These are phyloP conservation scores for Sanghuangporus baumii DNA, from an alignment of 1,284 basidiomycete genomes.

Conservation along the genomic window DNA sequence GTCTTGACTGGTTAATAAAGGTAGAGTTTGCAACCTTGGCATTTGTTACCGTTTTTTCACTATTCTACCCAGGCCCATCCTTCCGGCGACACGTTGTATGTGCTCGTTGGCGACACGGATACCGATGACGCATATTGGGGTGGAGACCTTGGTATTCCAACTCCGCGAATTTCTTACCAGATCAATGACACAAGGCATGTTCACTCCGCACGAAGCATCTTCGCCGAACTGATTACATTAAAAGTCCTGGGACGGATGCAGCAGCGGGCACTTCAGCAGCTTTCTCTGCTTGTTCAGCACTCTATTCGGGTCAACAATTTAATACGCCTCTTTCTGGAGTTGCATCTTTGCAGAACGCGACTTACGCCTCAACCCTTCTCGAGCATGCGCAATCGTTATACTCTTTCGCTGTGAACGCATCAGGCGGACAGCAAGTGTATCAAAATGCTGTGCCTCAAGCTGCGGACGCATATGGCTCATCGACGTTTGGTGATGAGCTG, in stretches of 20 bases:
- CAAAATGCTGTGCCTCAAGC: conserved; percentile 62
- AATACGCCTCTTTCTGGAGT: conserved; percentile 48
- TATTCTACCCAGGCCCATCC: conserved; percentile 66
- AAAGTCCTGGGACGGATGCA: conserved; percentile 81
- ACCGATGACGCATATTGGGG: conserved; percentile 85
- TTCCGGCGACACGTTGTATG: conserved; percentile 64
- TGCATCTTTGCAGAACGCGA: conserved; percentile 65
- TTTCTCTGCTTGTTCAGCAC: conserved; percentile 78
- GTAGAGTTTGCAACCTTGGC: conserved; percentile 31
- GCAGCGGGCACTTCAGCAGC: conserved; percentile 80
- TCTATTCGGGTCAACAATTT: conserved; percentile 62
- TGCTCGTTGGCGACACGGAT: conserved; percentile 66
- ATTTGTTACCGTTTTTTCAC: background rate
- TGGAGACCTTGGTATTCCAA: conserved; percentile 76
- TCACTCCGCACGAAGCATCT: background rate
- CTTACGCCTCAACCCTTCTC: conserved; percentile 67
- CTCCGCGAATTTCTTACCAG: conserved; percentile 67
- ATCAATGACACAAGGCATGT: conserved; percentile 57
- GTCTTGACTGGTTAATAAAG: conserved; percentile 88
- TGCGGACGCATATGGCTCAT: conserved; percentile 67
- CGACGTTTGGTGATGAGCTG: conserved; percentile 65
- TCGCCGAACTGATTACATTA: background rate
- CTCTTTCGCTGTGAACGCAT: conserved; percentile 60
- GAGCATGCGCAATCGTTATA: conserved; percentile 74
- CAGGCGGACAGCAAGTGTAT: conserved; percentile 52